Conservation (phyloP, 257 asterid genomes). For the Nyctanthes arbortristis region DNA sequence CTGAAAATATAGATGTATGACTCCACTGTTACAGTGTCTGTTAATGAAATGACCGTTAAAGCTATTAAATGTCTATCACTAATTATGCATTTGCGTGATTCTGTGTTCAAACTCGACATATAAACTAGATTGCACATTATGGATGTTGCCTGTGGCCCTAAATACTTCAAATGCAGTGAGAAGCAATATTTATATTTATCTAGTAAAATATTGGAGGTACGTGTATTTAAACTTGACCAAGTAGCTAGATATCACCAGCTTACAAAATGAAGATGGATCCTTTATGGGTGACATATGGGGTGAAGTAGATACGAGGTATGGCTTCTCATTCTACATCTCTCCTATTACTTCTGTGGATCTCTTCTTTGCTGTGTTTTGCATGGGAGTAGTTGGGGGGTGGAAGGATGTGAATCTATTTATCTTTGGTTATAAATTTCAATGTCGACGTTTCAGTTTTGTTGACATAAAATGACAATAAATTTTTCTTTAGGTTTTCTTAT, state of each 20-base stretch:
- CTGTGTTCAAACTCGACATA: neutral
- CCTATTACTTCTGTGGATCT: neutral
- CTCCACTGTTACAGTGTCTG: neutral
- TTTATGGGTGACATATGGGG: conserved; percentile 97
- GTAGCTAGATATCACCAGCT: conserved; percentile 68
- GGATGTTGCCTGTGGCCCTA: neutral
- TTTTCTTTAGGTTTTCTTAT: conserved; percentile 72
- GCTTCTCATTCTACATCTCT: conserved; percentile 15
- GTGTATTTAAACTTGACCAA: conserved; percentile 44
- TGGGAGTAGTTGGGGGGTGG: too few species aligned
- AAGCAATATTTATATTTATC: neutral
- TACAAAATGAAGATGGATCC: conserved; percentile 94
- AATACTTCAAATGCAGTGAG: neutral
- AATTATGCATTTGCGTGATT: neutral
- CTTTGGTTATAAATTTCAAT: neutral
- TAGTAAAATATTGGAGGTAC: neutral
- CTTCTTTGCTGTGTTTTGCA: too few species aligned
- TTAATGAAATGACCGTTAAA: neutral
- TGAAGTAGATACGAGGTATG: conserved; percentile 85
- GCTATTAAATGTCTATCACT: neutral
- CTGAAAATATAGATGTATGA: neutral
- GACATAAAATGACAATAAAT: conserved; percentile 9
- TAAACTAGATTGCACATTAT: neutral
- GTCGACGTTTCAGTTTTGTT: neutral
- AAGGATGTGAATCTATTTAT: too few species aligned